Evolutionary conservation across 1,284 basidiomycete genomes (phyloP), one percentile per base, ranked within the genome.

Genomic region (Puccinia polysora): DNA sequence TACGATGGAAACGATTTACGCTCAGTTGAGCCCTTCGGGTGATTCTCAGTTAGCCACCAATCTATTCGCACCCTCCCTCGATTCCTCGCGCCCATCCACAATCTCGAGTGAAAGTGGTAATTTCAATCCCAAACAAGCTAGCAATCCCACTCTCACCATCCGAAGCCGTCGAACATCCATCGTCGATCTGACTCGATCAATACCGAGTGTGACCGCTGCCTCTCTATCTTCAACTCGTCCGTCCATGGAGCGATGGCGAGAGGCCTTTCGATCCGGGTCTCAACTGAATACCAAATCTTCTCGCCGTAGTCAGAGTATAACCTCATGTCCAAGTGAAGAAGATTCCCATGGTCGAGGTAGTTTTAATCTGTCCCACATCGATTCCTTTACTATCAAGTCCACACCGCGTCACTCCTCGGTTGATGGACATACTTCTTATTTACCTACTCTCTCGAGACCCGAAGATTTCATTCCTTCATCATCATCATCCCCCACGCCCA

Each of bases 1-100:
- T 80, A 95, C 94, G 0, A 84, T 97, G 79, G 82, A 86, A 3
- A 89, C 91, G 0, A 89, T 97, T 73, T 88, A 87, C 76, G 86
- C 84, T 20, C 69, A 71, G 30, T 28, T 71, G 20, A 40, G 47
- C 18, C 18, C 52, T n/a, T 64, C 43, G 6, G 58, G 43, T 34
- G 34, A 53, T 4, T 12, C 34, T n/a, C 10, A 25, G 2, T n/a
- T 32, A 18, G 18, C 25, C 7, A 3, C 23, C 14, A 20, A 38
- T 15, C 50, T 14, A 2, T 23, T 50, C n/a, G 53, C 25, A 34
- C 34, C 1, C 20, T 65, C 50, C 2, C 8, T 10, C 5, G 23
- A 25, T 10, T 28, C 14, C 10, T 38, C 40, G 43, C 49, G 50
- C 6, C 38, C 64, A 12, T 53, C 49, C 18, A 14, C n/a, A 38